Evolutionary conservation across 306 rosid species (phyloP), one percentile per base, ranked within the genome.

Genomic region (Nissolia schottii): DNA sequence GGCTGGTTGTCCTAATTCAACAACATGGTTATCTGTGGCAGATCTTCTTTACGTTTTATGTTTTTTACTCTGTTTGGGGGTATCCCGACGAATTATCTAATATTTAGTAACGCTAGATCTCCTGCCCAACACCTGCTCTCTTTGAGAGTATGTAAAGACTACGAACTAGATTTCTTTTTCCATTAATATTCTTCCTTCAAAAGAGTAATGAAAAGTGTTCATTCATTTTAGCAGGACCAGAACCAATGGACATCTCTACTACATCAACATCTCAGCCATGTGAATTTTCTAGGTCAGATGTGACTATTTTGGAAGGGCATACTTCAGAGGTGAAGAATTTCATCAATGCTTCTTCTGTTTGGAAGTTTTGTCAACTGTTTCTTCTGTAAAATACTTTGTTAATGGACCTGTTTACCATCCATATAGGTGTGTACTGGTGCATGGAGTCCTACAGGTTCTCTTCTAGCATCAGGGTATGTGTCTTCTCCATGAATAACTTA

Each of bases 391-490:
- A 35, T 49, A 34, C 37, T 29, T 23, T 77, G 51, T 28, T 83
- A 35, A 67, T 76, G 40, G 43, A n/a, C 70, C 5, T 80, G 25
- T 50, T 70, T 84, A 55, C 69, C 50, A 64, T 79, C 66, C 61
- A 14, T 83, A 74, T 81, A 94, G 99, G 99, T 94, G 35, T 94
- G 95, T 81, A 90, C 97, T 80, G 91, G 99, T 81, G 96, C 99
- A 49, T 94, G 97, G 97, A 89, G 93, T 81, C 99, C 99, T 70
- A 67, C 91, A 31, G 95, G 96, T 56, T 91, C 96, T 66, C 91
- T 94, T 76, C 92, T 94, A 75, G 99, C 97, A 53, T 91, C 99
- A 3, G 99, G 99, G 99, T 94, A 61, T 40, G 90, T 72, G 38
- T 70, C 63, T 45, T 13, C 9, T 75, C 56, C 23, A 35, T 59